Evolutionary conservation across 345 rosid species (phyloP).

Genomic region (Euphorbia peplus): DNA sequence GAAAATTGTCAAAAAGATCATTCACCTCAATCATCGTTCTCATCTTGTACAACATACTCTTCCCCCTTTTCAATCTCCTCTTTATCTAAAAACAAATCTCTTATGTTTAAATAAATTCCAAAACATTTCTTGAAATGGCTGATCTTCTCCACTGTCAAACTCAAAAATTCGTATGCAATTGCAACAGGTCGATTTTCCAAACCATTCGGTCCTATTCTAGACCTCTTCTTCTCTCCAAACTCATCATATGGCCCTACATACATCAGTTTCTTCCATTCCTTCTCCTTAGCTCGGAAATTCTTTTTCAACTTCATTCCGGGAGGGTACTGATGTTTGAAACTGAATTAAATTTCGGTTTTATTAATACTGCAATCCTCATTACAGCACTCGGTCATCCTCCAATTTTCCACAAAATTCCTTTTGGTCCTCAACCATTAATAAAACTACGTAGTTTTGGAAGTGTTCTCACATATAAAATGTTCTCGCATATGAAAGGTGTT

Average conservation of each 20-base stretch:
- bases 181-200: conserved; percentile 79
- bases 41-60: not conserved
- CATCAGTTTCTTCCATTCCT: conserved; percentile 78
- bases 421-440: too few relatives aligned
- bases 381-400: conserved; percentile 74
- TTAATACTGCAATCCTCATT: conserved; percentile 47
- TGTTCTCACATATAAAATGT: too few relatives aligned
- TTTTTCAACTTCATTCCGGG: conserved; percentile 81
- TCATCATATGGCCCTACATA: conserved; percentile 71
- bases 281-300: conserved; percentile 66
- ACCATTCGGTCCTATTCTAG: conserved; percentile 44
- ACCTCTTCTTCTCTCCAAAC: conserved; percentile 42
- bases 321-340: conserved; percentile 72
- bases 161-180: conserved; percentile 73
- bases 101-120: conserved; percentile 70
- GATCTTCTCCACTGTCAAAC: conserved; percentile 84
- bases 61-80: not conserved
- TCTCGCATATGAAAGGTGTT: too few relatives aligned
- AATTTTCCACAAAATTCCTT: conserved; percentile 83
- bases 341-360: conserved; percentile 44
- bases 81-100: conserved; percentile 90
- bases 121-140: conserved; percentile 86
- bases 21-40: not conserved
- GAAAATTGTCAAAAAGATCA: too few relatives aligned
- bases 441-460: too few relatives aligned